Percentiles rank a stretch among this genome's conserved stretches.
These are phyloP conservation scores for Colletotrichum brevisporum DNA, from an alignment of 2,329 filamentous ascomycete genomes.

Conservation along the genomic window DNA sequence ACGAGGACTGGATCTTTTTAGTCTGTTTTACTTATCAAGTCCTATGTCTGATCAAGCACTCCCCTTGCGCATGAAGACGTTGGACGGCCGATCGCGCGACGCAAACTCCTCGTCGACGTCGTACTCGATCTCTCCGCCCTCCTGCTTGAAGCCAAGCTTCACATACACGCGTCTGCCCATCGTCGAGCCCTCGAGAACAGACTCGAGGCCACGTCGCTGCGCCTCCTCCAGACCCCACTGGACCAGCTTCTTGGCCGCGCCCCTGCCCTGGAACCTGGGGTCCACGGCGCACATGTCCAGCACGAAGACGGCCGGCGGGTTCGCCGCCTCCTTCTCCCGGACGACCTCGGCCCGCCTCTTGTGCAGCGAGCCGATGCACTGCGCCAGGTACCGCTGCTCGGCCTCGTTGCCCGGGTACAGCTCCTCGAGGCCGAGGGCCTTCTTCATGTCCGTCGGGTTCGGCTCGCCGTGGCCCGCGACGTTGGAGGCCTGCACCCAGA, in stretches of 20 bases:
- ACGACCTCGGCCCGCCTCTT: slow-evolving; percentile 58
- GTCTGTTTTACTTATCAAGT: too few species aligned
- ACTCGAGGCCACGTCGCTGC: slow-evolving; percentile 55
- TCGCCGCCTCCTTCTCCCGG: slow-evolving; percentile 56
- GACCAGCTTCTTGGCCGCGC: slow-evolving; percentile 61
- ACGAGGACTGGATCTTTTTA: too few species aligned
- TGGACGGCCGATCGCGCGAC: slow-evolving; percentile 54
- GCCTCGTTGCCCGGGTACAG: slow-evolving; percentile 59
- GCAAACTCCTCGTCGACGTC: slow-evolving; percentile 61
- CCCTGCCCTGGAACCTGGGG: slow-evolving; percentile 65
- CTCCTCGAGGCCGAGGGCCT: slow-evolving; percentile 49
- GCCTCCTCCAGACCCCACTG: slow-evolving; percentile 63
- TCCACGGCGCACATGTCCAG: slow-evolving; percentile 68
- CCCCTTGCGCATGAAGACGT: slow-evolving; percentile 62
- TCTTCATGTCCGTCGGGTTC: slow-evolving; percentile 51
- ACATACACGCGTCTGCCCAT: slow-evolving; percentile 64
- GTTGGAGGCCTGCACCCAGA: slow-evolving; percentile 68
- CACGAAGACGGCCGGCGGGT: slow-evolving; percentile 62
- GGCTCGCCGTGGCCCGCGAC: slow-evolving; percentile 63
- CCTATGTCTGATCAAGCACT: background rate
- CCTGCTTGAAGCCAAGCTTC: slow-evolving; percentile 60
- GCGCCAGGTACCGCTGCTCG: slow-evolving; percentile 61
- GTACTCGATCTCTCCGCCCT: slow-evolving; percentile 58
- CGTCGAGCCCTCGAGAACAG: slow-evolving; percentile 60
- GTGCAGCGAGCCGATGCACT: slow-evolving; percentile 60